Conservation (phyloP, 805 yeast genomes). For the Metschnikowia peoriensis region DNA sequence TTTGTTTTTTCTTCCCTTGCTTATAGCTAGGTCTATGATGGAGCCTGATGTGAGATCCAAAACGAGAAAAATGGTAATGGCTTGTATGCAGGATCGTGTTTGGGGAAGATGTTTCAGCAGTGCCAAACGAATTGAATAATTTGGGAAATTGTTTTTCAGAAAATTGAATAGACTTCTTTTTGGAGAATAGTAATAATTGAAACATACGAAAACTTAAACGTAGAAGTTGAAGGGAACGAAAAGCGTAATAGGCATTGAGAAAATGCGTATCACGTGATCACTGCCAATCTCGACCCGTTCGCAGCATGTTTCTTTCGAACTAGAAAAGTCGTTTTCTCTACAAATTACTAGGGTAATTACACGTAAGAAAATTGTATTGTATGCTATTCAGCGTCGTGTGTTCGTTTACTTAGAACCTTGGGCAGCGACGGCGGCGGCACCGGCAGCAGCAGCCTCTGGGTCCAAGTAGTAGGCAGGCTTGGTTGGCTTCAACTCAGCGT, state of each 20-base stretch:
- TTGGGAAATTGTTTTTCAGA: too few species aligned
- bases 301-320: too few species aligned
- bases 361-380: slow-evolving; percentile 8
- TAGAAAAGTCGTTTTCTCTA: too few species aligned
- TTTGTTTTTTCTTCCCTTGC: not conserved
- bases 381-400: slow-evolving; percentile 4
- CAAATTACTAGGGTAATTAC: not conserved
- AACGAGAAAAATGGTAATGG: not conserved
- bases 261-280: too few species aligned
- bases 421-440: slow-evolving; percentile 98
- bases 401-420: slow-evolving; percentile 61
- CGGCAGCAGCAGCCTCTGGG: slow-evolving; percentile 99
- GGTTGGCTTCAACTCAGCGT: slow-evolving; percentile 79
- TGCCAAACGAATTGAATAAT: too few species aligned
- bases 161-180: too few species aligned
- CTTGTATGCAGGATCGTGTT: not conserved
- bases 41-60: not conserved
- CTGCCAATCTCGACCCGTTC: too few species aligned
- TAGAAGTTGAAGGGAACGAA: too few species aligned
- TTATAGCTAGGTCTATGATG: not conserved
- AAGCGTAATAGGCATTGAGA: too few species aligned
- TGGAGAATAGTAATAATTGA: too few species aligned
- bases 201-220: too few species aligned
- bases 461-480: slow-evolving; percentile 95
- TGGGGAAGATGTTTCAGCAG: too few species aligned